phyloP scores from a whole-genome alignment of 441 rosid species.

The Lepidium campestre region DNA sequence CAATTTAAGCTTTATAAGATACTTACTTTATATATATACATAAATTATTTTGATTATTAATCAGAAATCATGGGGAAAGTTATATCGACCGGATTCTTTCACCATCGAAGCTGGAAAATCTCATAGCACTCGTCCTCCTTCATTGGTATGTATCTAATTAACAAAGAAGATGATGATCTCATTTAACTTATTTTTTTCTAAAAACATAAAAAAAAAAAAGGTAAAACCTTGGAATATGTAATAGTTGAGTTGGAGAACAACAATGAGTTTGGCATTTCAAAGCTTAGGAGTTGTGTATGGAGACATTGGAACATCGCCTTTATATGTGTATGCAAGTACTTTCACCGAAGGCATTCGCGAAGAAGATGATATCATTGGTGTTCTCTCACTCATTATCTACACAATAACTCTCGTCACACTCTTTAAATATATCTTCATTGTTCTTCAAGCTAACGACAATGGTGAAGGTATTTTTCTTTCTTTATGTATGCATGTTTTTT shows the following conservation, averaged over 20 bases:
- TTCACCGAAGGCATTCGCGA: conserved; percentile 39
- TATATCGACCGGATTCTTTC: conserved; percentile 57
- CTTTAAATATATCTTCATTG: conserved; percentile 60
- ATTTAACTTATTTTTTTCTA: no score
- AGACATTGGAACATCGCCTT: conserved; percentile 78
- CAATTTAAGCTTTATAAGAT: no score
- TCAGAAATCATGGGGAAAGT: conserved; percentile 50
- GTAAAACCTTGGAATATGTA: not conserved
- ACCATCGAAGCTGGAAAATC: conserved; percentile 55
- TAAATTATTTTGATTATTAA: not conserved
- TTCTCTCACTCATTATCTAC: conserved; percentile 62
- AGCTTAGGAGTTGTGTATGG: conserved; percentile 69
- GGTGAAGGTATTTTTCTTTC: conserved; percentile 53
- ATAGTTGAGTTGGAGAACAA: conserved; percentile 45
- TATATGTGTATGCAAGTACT: conserved; percentile 60
- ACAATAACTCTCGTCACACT: conserved; percentile 48
- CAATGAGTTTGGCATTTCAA: conserved; percentile 63
- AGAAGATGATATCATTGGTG: conserved; percentile 52
- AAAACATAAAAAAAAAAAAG: not conserved
- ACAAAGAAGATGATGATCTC: not conserved
- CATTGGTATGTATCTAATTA: conserved; percentile 17
- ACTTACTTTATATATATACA: no score
- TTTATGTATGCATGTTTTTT: no score
- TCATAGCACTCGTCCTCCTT: conserved; percentile 7
- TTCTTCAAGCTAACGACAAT: conserved; percentile 68